A percentile compares a stretch with the other conserved stretches of the same genome.
Evolutionary conservation across 331 rosid genomes (phyloP).

Genomic region (Telfairia occidentalis): DNA sequence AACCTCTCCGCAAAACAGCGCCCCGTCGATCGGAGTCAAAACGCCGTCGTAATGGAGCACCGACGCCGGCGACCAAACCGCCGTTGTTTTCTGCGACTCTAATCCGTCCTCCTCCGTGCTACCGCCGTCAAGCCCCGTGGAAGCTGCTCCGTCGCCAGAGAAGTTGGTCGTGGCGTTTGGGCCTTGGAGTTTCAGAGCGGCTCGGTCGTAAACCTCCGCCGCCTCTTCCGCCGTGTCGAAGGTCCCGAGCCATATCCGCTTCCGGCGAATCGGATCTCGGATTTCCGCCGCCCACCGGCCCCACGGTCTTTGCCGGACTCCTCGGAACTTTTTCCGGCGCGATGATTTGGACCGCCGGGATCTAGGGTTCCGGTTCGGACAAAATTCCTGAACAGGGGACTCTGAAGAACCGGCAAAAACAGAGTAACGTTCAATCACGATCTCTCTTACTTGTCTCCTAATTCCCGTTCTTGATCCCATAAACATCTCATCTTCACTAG

Average conservation of each 20-base stretch:
- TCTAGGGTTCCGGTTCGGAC: not conserved
- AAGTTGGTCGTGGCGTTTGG: slow-evolving; percentile 33
- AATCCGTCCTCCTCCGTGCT: not conserved
- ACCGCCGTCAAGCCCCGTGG: not conserved
- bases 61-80: slow-evolving; percentile 1
- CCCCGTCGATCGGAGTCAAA: not conserved
- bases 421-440: not conserved
- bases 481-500: slow-evolving; percentile 33
- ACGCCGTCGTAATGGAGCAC: not conserved
- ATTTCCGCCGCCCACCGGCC: slow-evolving; percentile 87
- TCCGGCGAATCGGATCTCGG: slow-evolving; percentile 51
- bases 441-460: not conserved
- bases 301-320: slow-evolving; percentile 78
- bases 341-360: slow-evolving; percentile 1
- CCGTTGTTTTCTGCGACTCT: not conserved
- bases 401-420: not conserved
- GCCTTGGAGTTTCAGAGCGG: slow-evolving; percentile 61
- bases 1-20: not conserved
- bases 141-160: not conserved
- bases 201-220: slow-evolving; percentile 65
- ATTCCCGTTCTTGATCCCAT: slow-evolving; percentile 14
- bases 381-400: not conserved
- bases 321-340: slow-evolving; percentile 31
- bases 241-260: slow-evolving; percentile 77
- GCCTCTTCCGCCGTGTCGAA: slow-evolving; percentile 81